Evolutionary conservation across 495 filamentous ascomycete genomes (phyloP), one percentile per base, ranked within the genome.

Genomic region (Daldinia grandis): DNA sequence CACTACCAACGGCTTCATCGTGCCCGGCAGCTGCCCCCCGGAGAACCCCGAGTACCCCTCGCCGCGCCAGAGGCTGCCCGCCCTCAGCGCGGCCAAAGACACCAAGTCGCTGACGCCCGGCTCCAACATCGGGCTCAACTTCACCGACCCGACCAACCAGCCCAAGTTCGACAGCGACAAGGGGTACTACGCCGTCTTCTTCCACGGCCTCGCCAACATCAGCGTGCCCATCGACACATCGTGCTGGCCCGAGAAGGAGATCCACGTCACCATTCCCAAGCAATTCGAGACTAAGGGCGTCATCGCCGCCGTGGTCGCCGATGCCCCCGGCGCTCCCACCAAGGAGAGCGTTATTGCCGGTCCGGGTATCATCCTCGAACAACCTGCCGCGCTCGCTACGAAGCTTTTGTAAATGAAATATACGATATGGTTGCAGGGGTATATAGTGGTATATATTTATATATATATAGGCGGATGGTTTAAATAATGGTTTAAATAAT

Each of bases 151-250:
- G 1, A 57, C 55, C 1, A 81, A 82, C 64, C 76, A 82, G 68
- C 84, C 83, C 0, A 27, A 6, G 3, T 86, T 86, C 65, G 66
- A 78, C 14, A 3, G 40, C 3, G 30, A 64, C 54, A 79, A 59
- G 21, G 65, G 80, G 28, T 87, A 87, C 63, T 85, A 81, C 58
- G 84, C 82, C 5, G 84, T 86, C 28, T 86, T 84, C 69, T 86
- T 83, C 76, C 85, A 87, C 47, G 83, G 80, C 10, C 17, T 84
- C 10, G 27, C 73, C 14, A 84, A 79, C 40, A 74, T 84, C 24
- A 84, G 80, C 53, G 78, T 84, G 19, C 82, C 83, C 0, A 79
- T 84, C 65, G 73, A 85, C 35, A 78, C 79, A 2, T 64, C 57
- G 9, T 35, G 9, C 24, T 80, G 64, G 47, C 79, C 79, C 35